Conservation (phyloP, 257 asterid genomes). For the Salvia splendens region DNA sequence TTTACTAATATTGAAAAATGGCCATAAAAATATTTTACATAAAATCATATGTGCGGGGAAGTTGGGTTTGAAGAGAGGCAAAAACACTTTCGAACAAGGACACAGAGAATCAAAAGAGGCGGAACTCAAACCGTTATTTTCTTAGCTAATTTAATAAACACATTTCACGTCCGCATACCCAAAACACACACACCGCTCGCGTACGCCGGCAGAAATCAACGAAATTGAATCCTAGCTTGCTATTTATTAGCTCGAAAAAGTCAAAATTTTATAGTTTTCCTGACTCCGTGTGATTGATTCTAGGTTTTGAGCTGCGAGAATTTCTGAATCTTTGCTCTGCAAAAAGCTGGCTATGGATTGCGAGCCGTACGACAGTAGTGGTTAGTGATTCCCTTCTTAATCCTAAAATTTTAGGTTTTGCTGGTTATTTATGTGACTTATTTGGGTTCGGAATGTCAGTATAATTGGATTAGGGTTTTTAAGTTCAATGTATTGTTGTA, state of each 20-base stretch:
- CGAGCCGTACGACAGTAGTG: conserved; percentile 71
- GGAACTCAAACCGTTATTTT: conserved; percentile 49
- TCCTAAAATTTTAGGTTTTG: conserved; percentile 4
- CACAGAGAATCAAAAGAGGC: conserved; percentile 34
- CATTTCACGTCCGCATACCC: conserved; percentile 62
- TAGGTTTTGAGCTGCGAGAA: conserved; percentile 34
- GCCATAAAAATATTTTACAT: too few relatives aligned
- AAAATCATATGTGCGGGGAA: too few relatives aligned
- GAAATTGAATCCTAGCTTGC: conserved; percentile 33
- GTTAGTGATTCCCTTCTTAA: conserved; percentile 41
- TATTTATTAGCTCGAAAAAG: conserved; percentile 25
- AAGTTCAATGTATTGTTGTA: conserved; percentile 34
- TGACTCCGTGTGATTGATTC: conserved; percentile 12
- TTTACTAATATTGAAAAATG: too few relatives aligned
- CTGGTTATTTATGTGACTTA: conserved; percentile 19
- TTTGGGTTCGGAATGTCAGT: conserved; percentile 29
- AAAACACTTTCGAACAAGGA: conserved; percentile 32
- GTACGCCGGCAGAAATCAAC: conserved; percentile 32
- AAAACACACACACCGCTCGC: conserved; percentile 9
- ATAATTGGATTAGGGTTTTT: conserved; percentile 27
- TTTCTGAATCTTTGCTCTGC: conserved; percentile 35
- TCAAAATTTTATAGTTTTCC: conserved; percentile 13
- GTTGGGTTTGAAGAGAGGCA: conserved; percentile 31
- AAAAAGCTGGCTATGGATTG: conserved; percentile 62
- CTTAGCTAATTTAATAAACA: conserved; percentile 37